Percentiles rank a stretch among this genome's conserved stretches.
Evolutionary conservation across 2,329 filamentous ascomycete species (phyloP).

Genomic region (Tolypocladium endophyticum): DNA sequence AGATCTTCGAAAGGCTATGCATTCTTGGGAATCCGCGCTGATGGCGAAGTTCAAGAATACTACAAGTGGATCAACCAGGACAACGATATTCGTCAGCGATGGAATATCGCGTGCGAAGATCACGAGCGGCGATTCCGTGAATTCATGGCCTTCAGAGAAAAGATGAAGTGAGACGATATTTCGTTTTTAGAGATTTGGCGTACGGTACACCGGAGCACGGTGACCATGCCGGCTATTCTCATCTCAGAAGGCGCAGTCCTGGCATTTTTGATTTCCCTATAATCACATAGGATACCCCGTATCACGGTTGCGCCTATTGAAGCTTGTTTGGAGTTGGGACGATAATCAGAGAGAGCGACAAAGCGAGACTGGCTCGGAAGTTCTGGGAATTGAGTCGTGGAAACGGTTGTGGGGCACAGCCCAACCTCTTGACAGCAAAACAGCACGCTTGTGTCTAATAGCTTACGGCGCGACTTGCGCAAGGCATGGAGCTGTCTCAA

Average conservation of each 20-base stretch:
- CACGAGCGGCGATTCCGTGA: slow-evolving; percentile 50
- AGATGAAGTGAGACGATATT: slow-evolving; percentile 25
- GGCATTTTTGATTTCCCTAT: not conserved
- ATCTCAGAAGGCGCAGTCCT: not conserved
- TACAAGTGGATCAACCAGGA: slow-evolving; percentile 53
- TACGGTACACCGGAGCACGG: not conserved
- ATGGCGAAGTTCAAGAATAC: slow-evolving; percentile 46
- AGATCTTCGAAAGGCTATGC: slow-evolving; percentile 30
- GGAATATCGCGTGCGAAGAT: slow-evolving; percentile 46
- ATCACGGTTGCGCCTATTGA: not conserved
- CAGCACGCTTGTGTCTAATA: not conserved
- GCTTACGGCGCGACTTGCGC: not conserved
- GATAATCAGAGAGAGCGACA: not conserved
- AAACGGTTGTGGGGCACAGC: not conserved
- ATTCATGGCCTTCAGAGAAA: slow-evolving; percentile 39
- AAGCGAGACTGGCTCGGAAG: too few relatives aligned
- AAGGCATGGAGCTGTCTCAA: not conserved
- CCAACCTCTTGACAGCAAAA: not conserved
- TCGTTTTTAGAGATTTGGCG: not conserved
- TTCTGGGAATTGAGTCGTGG: not conserved
- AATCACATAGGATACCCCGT: slow-evolving; percentile 5
- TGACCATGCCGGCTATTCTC: not conserved
- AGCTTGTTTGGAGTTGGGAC: slow-evolving; percentile 2
- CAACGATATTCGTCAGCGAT: slow-evolving; percentile 48
- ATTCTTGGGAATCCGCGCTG: slow-evolving; percentile 32